phyloP scores from a whole-genome alignment of 23 red algal genomes.

The Gracilariopsis chorda region DNA sequence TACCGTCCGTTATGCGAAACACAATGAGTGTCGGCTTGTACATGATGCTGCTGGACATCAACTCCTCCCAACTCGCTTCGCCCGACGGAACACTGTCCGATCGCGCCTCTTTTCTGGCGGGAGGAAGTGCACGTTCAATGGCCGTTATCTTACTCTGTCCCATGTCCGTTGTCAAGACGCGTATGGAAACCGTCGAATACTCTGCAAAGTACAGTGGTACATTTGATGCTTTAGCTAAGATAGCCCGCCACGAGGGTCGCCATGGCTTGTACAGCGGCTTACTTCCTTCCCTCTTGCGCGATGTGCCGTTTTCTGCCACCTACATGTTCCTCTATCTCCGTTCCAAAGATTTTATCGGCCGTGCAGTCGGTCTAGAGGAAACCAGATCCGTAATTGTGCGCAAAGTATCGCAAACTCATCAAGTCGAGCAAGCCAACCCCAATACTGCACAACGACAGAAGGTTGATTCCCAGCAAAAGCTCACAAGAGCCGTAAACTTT shows the following conservation, averaged over 20 bases:
- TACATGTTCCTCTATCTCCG: constrained; percentile 94
- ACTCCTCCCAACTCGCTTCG: constrained; percentile 53
- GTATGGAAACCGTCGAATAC: constrained; percentile 89
- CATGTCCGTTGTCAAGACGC: constrained; percentile 90
- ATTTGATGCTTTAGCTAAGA: constrained; percentile 60
- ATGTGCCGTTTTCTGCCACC: constrained; percentile 91
- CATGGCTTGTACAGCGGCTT: constrained; percentile 86
- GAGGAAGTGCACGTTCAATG: constrained; percentile 82
- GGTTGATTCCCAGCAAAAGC: constrained; percentile 1
- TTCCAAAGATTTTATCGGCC: constrained; percentile 50
- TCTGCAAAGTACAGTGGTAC: constrained; percentile 60
- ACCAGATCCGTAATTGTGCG: constrained; percentile 42
- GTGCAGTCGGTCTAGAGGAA: constrained; percentile 20
- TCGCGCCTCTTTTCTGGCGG: constrained; percentile 71
- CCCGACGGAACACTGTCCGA: constrained; percentile 58
- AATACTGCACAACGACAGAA: background rate
- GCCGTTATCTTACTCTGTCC: constrained; percentile 82
- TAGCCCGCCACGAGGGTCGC: constrained; percentile 66
- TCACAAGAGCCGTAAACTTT: constrained; percentile 70
- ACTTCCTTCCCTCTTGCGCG: constrained; percentile 79
- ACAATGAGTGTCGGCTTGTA: constrained; percentile 88
- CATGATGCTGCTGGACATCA: constrained; percentile 75
- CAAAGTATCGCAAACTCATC: background rate
- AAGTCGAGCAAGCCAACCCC: constrained; percentile 12
- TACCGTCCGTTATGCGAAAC: constrained; percentile 90